Evolutionary conservation across 192 early-diverging fungal genomes (phyloP).

Genomic region (Geranomyces michiganensis): DNA sequence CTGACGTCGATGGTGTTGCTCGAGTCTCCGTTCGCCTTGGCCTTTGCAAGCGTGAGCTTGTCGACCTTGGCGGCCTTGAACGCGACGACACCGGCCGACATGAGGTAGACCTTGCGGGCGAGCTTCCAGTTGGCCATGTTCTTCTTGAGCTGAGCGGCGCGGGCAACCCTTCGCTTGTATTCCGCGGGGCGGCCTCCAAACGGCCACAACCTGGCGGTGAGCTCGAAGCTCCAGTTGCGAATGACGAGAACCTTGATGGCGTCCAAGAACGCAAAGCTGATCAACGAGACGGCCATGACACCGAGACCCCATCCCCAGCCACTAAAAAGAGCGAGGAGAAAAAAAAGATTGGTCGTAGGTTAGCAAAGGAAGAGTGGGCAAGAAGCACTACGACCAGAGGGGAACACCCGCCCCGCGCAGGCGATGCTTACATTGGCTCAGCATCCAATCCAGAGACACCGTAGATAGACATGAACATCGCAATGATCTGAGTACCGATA

Average conservation of each 20-base stretch:
- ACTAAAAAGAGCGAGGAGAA: slow-evolving; percentile 40
- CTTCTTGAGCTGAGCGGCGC: slow-evolving; percentile 5
- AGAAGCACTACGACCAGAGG: neutral
- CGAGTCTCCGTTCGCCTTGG: slow-evolving; percentile 23
- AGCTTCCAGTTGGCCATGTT: slow-evolving; percentile 31
- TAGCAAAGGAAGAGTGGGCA: slow-evolving; percentile 52
- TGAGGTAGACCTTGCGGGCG: slow-evolving; percentile 39
- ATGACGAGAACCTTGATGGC: slow-evolving; percentile 89
- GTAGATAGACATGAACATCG: slow-evolving; percentile 87
- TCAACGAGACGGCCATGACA: slow-evolving; percentile 77
- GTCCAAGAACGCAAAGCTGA: slow-evolving; percentile 85
- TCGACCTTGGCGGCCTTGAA: slow-evolving; percentile 17
- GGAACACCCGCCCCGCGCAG: too few relatives aligned
- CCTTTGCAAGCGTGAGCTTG: neutral
- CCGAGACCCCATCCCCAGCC: slow-evolving; percentile 69
- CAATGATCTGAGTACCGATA: slow-evolving; percentile 87
- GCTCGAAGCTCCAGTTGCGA: slow-evolving; percentile 84
- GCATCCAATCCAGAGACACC: slow-evolving; percentile 48
- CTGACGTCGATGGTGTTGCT: slow-evolving; percentile 28
- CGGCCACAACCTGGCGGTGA: slow-evolving; percentile 85
- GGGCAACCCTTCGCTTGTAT: slow-evolving; percentile 40
- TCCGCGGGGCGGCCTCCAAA: slow-evolving; percentile 63
- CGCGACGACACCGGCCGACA: slow-evolving; percentile 29
- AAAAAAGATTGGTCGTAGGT: neutral
- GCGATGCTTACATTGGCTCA: slow-evolving; percentile 35